These are phyloP conservation scores for Scheffersomyces lignosus DNA, from an alignment of 805 yeast species.

Conservation along the genomic window DNA sequence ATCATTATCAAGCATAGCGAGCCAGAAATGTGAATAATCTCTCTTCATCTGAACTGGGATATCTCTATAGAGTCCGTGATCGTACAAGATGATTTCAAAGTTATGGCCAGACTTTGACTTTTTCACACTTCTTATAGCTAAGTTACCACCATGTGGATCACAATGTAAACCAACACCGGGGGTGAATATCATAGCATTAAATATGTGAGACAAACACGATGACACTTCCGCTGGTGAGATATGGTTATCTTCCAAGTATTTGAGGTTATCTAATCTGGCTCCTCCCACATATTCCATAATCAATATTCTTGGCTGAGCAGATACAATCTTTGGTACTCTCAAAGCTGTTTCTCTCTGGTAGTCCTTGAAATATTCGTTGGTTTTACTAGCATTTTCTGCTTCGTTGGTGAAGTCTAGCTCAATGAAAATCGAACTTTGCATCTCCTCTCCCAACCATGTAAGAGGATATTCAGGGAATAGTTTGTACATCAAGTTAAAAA, in stretches of 20 bases:
- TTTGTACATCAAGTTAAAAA: slow-evolving; percentile 69
- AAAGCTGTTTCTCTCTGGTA: slow-evolving; percentile 67
- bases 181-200: slow-evolving; percentile 93
- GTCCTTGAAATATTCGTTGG: slow-evolving; percentile 63
- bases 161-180: slow-evolving; percentile 92
- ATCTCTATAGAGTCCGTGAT: slow-evolving; percentile 90
- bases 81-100: slow-evolving; percentile 89
- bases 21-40: slow-evolving; percentile 90
- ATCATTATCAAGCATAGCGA: slow-evolving; percentile 76
- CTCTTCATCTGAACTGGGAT: slow-evolving; percentile 76
- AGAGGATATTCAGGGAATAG: slow-evolving; percentile 93
- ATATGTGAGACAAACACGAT: slow-evolving; percentile 82
- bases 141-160: slow-evolving; percentile 97
- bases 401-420: slow-evolving; percentile 89
- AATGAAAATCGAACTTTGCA: slow-evolving; percentile 81
- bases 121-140: slow-evolving; percentile 63
- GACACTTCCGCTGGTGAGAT: slow-evolving; percentile 81
- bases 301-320: slow-evolving; percentile 68
- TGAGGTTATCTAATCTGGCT: slow-evolving; percentile 74
- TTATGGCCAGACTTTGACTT: slow-evolving; percentile 50
- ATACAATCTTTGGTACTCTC: slow-evolving; percentile 69
- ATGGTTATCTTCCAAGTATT: slow-evolving; percentile 58
- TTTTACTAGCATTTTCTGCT: slow-evolving; percentile 75
- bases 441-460: slow-evolving; percentile 93
- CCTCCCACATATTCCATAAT: slow-evolving; percentile 89